Evolutionary conservation across 495 filamentous ascomycete genomes (phyloP), one percentile per base, ranked within the genome.

Genomic region (Penicillium taxi): DNA sequence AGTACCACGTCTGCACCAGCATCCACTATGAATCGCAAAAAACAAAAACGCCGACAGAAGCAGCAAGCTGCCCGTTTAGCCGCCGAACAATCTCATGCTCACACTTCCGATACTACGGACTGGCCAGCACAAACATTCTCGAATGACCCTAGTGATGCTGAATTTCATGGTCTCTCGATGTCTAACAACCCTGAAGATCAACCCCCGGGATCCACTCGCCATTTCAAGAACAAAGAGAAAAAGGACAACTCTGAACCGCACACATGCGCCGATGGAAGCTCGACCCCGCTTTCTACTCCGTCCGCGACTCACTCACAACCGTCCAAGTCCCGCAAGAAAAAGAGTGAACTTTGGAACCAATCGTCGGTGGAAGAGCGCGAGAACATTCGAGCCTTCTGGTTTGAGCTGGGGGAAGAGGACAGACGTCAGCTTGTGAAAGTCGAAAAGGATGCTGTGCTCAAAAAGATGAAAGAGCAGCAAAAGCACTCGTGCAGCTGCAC

Each of bases 381-480:
- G 58, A 81, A 91, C 44, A 99, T 99, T 55, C 93, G 94, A 52
- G 85, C 94, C 38, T 99, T 96, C 63, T 99, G 91, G 91, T 72
- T 99, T 22, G 88, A 86, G n/a, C 63, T 99, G 17, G 86, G 86
- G 39, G 93, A 99, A 57, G 82, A 88, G 28, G 90, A 99, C 41
- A 80, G 91, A 34, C 86, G 90, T 44, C 86, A 85, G 4, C 67
- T 99, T 25, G 89, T 99, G 44, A 95, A 94, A 59, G 88, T 99
- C 8, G 91, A 99, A 63, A 99, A 99, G 56, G 88, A 96, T 63
- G 91, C 93, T 5, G 91, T 99, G 1, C 63, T 99, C 35, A 84
- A 84, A 47, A 99, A 99, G 66, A 99, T 99, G 91, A 98, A 99
- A 66, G 93, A 99, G 59, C 91, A 99, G 63, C 91, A 99, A 59